Evolutionary conservation across 108 stramenopile genomes (phyloP).

Genomic region (Schizochytrium sp.): DNA sequence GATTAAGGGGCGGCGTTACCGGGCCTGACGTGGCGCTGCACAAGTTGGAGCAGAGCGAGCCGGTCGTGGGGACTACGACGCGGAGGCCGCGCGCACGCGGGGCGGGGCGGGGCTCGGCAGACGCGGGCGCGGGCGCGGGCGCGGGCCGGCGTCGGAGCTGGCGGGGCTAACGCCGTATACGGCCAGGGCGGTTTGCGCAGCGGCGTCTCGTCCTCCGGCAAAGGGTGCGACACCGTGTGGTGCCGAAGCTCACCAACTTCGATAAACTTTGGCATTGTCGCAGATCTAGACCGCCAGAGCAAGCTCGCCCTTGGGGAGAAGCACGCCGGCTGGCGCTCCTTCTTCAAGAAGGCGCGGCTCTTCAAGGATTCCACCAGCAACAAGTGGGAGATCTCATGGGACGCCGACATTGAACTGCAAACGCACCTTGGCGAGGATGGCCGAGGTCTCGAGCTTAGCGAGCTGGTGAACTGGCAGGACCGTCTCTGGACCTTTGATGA

Average conservation of each 20-base stretch:
- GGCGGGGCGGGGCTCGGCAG: no score
- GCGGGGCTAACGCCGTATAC: no score
- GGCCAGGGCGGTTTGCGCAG: no score
- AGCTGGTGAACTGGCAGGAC: constrained; percentile 29
- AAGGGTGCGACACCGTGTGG: neutral
- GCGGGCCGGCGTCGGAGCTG: no score
- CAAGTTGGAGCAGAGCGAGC: no score
- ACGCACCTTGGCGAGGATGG: constrained; percentile 39
- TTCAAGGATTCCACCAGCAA: neutral
- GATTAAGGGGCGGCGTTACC: no score
- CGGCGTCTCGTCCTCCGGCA: neutral
- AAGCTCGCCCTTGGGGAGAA: neutral
- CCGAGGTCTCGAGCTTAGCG: constrained; percentile 45
- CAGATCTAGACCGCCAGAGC: constrained; percentile 15
- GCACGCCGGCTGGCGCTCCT: neutral
- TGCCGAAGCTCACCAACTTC: neutral
- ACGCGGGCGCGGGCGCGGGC: no score
- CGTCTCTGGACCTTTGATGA: constrained; percentile 40
- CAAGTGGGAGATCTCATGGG: neutral
- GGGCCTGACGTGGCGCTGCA: no score
- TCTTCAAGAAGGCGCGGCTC: neutral
- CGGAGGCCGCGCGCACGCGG: no score
- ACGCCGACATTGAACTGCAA: neutral
- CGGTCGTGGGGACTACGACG: no score
- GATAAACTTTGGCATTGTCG: neutral